Conservation (phyloP, 108 stramenopile species). For the Skeletonema grethae region DNA sequence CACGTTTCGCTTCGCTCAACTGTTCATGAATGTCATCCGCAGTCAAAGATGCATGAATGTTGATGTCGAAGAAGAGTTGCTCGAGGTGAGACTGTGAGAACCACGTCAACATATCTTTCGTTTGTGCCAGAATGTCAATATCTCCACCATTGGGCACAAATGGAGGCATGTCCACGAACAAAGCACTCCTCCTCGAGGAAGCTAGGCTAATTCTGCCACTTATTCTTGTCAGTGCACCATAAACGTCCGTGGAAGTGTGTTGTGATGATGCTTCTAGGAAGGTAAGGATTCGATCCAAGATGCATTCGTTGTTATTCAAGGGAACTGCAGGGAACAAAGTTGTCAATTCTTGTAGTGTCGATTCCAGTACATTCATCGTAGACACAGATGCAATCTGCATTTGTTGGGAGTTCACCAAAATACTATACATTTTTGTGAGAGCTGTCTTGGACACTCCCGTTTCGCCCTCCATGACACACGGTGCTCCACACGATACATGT, state of each 20-base stretch:
- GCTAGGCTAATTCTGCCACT: conserved; percentile 5
- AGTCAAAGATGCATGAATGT: conserved; percentile 29
- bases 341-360: conserved; percentile 2
- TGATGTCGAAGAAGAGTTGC: conserved; percentile 39
- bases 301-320: neutral
- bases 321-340: neutral
- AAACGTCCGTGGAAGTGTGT: conserved; percentile 15
- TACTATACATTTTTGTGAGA: conserved; percentile 39
- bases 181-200: conserved; percentile 2
- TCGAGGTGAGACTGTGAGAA: conserved; percentile 24
- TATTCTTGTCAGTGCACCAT: neutral
- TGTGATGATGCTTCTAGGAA: conserved; percentile 23
- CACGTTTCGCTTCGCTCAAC: conserved; percentile 19
- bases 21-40: conserved; percentile 14
- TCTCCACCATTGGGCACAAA: neutral
- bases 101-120: conserved; percentile 13
- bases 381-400: conserved; percentile 8
- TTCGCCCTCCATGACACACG: conserved; percentile 38
- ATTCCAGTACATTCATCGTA: conserved; percentile 6
- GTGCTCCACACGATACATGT: conserved; percentile 30
- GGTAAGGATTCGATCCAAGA: neutral
- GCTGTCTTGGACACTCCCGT: conserved; percentile 45
- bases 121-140: neutral
- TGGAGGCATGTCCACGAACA: conserved; percentile 9
- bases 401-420: conserved; percentile 30